Base-by-base conservation (phyloP, 805 yeast genomes). In the Kluyveromyces starmeri region DNA sequence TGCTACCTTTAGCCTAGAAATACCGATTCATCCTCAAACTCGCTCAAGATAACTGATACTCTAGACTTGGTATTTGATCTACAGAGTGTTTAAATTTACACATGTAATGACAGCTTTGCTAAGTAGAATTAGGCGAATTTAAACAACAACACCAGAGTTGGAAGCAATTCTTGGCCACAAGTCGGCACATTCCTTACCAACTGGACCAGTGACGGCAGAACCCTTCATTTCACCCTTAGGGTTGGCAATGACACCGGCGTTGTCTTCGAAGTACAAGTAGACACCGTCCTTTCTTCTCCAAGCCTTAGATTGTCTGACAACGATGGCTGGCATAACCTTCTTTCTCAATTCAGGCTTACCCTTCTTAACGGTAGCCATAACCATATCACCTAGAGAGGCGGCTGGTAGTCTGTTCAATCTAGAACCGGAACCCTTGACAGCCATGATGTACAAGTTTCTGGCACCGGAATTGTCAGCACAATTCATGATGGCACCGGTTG, bases 181-280 rank as follows among this genome's bases (percentile, higher is more conserved):
- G 68, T 92, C 99, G 68, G 99, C 98, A 79, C 98, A 94, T 78
- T 92, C 99, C 77, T 92, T 92, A 70, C 96, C 97, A 66, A 92
- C 99, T 64, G 99, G 99, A 71, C 99, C 99, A 65, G 99, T 94
- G 70, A 92, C 92, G 64, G 98, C 99, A 57, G 98, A 94, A 74
- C 99, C 99, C 80, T 92, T 92, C 98, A 94, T 92, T 75, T 92
- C 99, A 78, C 99, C 99, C 92, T 92, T 92, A 67, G 99, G 98
- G 77, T 92, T 92, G 69, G 92, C 98, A 66, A 92, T 92, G 70
- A 94, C 99, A 81, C 98, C 98, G 53, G 99, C 99, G 66, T 92
- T 92, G 75, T 92, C 99, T 80, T 92, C 99, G 61, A 92, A 92
- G 85, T 92, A 92, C 70, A 92, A 85, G 88, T 69, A 92, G 60